Evolutionary conservation across 176 grass and related monocot genomes (phyloP), one percentile per base, ranked within the genome.

Genomic region (Oryza rufipogon): DNA sequence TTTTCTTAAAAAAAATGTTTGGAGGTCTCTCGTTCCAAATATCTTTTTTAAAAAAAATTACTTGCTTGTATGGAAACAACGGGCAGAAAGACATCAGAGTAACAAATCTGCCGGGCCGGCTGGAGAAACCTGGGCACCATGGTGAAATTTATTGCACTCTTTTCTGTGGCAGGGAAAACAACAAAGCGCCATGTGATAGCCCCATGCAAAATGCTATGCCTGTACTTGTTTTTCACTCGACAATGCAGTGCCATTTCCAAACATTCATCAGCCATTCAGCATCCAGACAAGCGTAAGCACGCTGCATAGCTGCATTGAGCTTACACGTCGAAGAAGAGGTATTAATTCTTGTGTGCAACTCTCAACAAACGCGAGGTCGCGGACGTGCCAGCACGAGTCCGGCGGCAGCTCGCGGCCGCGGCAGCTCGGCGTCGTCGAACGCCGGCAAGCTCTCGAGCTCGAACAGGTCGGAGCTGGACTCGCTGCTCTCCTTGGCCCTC

Each of bases 381-480:
- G 80, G 80, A 63, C 74, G 74, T 4, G 75, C 73, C 74, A 83
- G 1, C 13, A 39, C 68, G 4, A 70, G 68, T 7, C 26, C 54
- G 80, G 6, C 34, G 16, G 17, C 16, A 5, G 19, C 61, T n/a
- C 79, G 71, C 4, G 56, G n/a, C 19, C 74, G 65, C 2, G 38
- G 38, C 68, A 73, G 10, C 38, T 51, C 80, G 80, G 47, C 4
- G 63, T 16, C 39, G 14, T 70, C 22, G 25, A 87, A 39, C 47
- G 68, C 69, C 4, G 48, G n/a, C 48, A 90, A 63, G 77, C 46
- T 84, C 14, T 95, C 88, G 34, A 95, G 81, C 87, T 95, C 95
- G 78, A 94, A 97, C 47, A 98, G 74, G 69, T 98, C 93, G 6
- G 93, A 98, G 83, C 93, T 94, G 84, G 84, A 91, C 25, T 91